Evolutionary conservation across 768 basidiomycete genomes (phyloP).

Genomic region (Hericium alpestre): DNA sequence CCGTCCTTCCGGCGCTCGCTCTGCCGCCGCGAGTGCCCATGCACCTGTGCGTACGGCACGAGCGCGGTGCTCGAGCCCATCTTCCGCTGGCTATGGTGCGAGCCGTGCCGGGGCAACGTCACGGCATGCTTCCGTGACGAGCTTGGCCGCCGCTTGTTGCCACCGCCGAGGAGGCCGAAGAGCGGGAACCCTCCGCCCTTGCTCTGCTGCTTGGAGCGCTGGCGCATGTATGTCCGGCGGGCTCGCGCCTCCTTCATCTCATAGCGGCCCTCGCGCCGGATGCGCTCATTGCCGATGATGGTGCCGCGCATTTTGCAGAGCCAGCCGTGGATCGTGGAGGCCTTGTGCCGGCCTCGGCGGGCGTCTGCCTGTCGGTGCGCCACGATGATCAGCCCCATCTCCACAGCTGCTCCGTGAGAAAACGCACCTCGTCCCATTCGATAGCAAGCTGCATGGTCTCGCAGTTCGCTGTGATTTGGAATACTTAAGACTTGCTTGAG

Average conservation of each 20-base stretch:
- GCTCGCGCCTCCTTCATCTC: conserved; percentile 13
- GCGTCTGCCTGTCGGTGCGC: conserved; percentile 3
- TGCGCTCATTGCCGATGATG: conserved; percentile 8
- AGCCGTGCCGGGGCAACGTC: neutral
- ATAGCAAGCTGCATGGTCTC: conserved; percentile 6
- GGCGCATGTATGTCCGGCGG: neutral
- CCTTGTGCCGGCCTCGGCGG: neutral
- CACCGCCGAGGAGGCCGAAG: neutral
- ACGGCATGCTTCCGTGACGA: neutral
- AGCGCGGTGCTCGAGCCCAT: neutral
- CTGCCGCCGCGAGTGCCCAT: neutral
- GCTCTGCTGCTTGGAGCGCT: neutral
- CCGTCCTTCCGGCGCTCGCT: neutral
- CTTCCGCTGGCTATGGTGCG: neutral
- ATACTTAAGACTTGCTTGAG: neutral
- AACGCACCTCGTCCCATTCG: conserved; percentile 11
- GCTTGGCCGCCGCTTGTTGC: neutral
- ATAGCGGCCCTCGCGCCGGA: conserved; percentile 10
- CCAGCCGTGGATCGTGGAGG: conserved; percentile 16
- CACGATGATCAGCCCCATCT: neutral
- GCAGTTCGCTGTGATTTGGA: neutral
- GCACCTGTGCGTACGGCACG: neutral
- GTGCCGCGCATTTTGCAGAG: conserved; percentile 15
- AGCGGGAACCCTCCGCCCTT: conserved; percentile 3
- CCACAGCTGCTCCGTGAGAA: neutral